Conservation (phyloP, 306 rosid genomes). For the Acmispon strigosus region DNA sequence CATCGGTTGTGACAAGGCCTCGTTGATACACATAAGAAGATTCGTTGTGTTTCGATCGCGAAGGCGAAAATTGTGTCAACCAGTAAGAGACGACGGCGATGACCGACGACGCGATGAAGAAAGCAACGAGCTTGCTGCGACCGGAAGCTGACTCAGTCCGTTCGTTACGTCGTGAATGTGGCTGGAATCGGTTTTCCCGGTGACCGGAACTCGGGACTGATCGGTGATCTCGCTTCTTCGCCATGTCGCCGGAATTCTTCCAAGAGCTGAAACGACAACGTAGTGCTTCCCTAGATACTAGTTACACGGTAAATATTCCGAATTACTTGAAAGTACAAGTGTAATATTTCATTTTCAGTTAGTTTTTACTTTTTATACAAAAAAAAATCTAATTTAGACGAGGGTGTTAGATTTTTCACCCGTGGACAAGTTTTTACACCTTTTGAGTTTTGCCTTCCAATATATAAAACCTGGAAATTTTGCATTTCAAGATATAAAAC, state of each 20-base stretch:
- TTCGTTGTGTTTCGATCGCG: slow-evolving; percentile 7
- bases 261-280: background rate
- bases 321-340: no score
- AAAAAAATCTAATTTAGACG: no score
- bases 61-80: slow-evolving; percentile 25
- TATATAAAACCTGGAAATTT: no score
- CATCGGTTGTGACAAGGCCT: slow-evolving; percentile 40
- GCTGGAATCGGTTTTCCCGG: slow-evolving; percentile 31
- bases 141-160: slow-evolving; percentile 27
- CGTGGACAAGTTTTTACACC: no score
- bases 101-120: slow-evolving; percentile 51
- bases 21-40: slow-evolving; percentile 28
- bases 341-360: no score
- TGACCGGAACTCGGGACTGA: slow-evolving; percentile 27
- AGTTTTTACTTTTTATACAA: no score
- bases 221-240: slow-evolving; percentile 67
- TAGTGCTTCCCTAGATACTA: background rate
- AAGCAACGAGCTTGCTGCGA: slow-evolving; percentile 30
- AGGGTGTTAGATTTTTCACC: no score
- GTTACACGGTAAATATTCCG: no score
- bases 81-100: slow-evolving; percentile 39
- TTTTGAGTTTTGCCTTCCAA: no score
- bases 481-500: no score
- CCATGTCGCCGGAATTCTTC: slow-evolving; percentile 34
- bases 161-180: slow-evolving; percentile 5